These are phyloP conservation scores for Talaromyces stipitatus DNA, from an alignment of 495 filamentous ascomycete genomes.

Conservation along the genomic window DNA sequence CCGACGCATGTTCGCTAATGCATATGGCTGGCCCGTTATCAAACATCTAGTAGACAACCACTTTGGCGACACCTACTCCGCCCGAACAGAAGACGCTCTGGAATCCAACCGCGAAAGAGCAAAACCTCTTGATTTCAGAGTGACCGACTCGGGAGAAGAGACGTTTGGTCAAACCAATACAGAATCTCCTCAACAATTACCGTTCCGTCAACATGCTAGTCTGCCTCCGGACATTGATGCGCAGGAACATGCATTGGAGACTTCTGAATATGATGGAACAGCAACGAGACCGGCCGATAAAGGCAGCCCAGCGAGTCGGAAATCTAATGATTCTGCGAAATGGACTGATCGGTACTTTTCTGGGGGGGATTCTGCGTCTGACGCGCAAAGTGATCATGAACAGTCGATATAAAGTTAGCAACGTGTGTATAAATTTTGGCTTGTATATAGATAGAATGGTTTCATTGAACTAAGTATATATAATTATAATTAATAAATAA, in stretches of 20 bases:
- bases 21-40: constrained; percentile 94
- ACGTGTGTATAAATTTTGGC: not conserved
- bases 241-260: not conserved
- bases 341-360: constrained; percentile 8
- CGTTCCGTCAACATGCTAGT: constrained; percentile 6
- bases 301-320: not conserved
- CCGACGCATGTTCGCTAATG: constrained; percentile 90
- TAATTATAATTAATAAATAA: not conserved
- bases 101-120: constrained; percentile 44
- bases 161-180: constrained; percentile 10
- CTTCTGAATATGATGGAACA: not conserved
- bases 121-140: constrained; percentile 27
- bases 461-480: not conserved
- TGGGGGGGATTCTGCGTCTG: not conserved
- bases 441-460: not conserved
- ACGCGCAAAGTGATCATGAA: constrained; percentile 1
- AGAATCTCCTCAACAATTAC: constrained; percentile 4
- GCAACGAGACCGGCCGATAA: not conserved
- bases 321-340: constrained; percentile 4
- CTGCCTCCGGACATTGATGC: not conserved
- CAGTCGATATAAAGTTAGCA: not conserved
- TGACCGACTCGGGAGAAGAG: constrained; percentile 40
- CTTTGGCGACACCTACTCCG: constrained; percentile 62
- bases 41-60: constrained; percentile 92
- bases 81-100: constrained; percentile 50